Conservation (phyloP, 1,284 basidiomycete species). For the Malassezia arunalokei region DNA sequence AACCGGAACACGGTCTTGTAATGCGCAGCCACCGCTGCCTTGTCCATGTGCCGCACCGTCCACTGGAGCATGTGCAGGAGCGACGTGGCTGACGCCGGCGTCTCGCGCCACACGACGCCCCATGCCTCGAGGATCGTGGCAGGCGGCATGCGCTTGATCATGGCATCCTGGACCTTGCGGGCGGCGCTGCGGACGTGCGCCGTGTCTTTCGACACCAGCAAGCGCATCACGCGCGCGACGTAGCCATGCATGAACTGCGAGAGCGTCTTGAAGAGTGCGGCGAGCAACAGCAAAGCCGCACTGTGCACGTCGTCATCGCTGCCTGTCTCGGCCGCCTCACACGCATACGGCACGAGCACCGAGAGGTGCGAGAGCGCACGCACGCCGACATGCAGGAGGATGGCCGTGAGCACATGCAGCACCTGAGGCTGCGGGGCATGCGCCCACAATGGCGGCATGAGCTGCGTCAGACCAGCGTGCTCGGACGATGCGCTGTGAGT, state of each 20-base stretch:
- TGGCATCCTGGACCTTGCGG: conserved; percentile 10
- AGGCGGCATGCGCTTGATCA: conserved; percentile 13
- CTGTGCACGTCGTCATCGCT: conserved; percentile 7
- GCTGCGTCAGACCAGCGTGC: conserved; percentile 16
- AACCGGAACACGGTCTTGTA: conserved; percentile 65
- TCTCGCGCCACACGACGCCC: conserved; percentile 4
- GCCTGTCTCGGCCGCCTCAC: background rate
- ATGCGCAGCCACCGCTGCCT: conserved; percentile 54
- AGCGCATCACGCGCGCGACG: conserved; percentile 17
- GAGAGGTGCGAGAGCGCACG: conserved; percentile 40
- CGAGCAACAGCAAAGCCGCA: conserved; percentile 30
- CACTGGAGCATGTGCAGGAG: conserved; percentile 33
- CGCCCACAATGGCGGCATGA: conserved; percentile 21
- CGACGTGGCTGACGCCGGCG: background rate
- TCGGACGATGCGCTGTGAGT: conserved; percentile 14
- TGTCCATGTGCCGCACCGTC: conserved; percentile 27
- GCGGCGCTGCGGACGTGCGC: background rate
- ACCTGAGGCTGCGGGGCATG: conserved; percentile 3
- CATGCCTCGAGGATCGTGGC: conserved; percentile 7
- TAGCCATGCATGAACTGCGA: conserved; percentile 39
- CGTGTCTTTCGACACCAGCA: conserved; percentile 6
- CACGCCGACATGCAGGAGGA: conserved; percentile 32
- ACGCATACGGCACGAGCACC: conserved; percentile 21
- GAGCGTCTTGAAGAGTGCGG: conserved; percentile 27
- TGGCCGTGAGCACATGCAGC: conserved; percentile 20